A percentile compares a stretch with the other conserved stretches of the same genome.
These are phyloP conservation scores for Phytophthora pinifolia DNA, from an alignment of 352 stramenopile species.

Conservation along the genomic window DNA sequence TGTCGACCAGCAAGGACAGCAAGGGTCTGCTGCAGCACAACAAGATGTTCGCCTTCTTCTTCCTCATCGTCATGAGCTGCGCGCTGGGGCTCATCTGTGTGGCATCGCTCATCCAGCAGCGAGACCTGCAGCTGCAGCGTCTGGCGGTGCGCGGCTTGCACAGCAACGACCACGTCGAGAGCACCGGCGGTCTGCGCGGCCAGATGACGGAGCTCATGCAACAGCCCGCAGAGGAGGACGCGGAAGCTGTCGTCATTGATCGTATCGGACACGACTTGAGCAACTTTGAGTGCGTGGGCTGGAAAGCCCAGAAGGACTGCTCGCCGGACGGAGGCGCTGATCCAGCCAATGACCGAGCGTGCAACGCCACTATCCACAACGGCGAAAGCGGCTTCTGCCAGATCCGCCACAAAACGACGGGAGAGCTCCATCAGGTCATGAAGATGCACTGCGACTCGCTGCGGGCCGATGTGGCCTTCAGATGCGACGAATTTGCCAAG, in stretches of 20 bases:
- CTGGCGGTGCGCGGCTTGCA: conserved; percentile 26
- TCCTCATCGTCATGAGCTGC: conserved; percentile 55
- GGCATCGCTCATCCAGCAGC: conserved; percentile 54
- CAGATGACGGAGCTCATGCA: conserved; percentile 25
- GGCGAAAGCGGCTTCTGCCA: conserved; percentile 53
- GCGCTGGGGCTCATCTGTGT: conserved; percentile 55
- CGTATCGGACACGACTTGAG: conserved; percentile 17
- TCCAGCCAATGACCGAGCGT: conserved; percentile 34
- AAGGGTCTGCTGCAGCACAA: conserved; percentile 24
- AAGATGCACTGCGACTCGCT: conserved; percentile 68
- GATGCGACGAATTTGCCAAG: conserved; percentile 42
- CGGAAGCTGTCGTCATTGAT: neutral
- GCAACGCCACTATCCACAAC: conserved; percentile 36
- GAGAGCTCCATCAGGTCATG: conserved; percentile 41
- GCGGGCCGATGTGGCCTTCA: conserved; percentile 36
- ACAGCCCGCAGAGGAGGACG: conserved; percentile 9
- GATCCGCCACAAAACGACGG: conserved; percentile 36
- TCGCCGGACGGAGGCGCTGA: conserved; percentile 37
- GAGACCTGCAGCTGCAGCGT: conserved; percentile 33
- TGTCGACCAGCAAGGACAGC: neutral
- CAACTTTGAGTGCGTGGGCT: conserved; percentile 57
- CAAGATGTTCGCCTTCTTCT: conserved; percentile 38
- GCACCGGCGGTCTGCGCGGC: conserved; percentile 15
- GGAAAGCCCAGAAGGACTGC: conserved; percentile 46
- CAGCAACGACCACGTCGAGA: conserved; percentile 1